Evolutionary conservation across 305 asterid species (phyloP), one percentile per base, ranked within the genome.

Genomic region (Fraxinus ornus): DNA sequence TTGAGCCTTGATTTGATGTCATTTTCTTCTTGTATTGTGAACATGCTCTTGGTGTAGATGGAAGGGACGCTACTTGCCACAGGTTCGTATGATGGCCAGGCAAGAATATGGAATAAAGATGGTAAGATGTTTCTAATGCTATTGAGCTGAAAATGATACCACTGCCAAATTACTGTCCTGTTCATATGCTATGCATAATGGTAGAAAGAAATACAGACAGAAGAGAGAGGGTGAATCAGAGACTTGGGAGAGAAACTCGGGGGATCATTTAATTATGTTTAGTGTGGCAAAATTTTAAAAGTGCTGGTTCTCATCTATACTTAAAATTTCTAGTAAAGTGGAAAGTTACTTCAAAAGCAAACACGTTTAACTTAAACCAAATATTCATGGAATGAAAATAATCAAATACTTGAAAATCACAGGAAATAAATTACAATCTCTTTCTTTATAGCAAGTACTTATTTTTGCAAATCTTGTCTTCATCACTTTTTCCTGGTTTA

Each of bases 41-140:
- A 17, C 75, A 52, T 77, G 83, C 70, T 80, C 80, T 78, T 77
- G 86, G 32, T 83, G 79, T 80, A 95, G 99, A 92, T 88, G 76
- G 99, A 95, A 30, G 99, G 99, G 39, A 84, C 97, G 28, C 91
- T 94, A 85, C 99, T 95, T 81, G 98, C 98, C 79, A 94, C 98
- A 9, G 99, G 98, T 86, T 95, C 98, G 82, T 95, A 93, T 85
- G 99, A 95, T 90, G 99, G 99, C 79, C 99, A 94, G 90, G 99
- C 99, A 76, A 92, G 99, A 87, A 92, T 95, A 84, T 95, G 98
- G 99, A 90, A 86, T 84, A 90, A 90, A 90, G 94, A 93, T 84
- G 99, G 99, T 95, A 88, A 89, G 88, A 35, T 74, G 77, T 86
- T 85, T 85, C 64, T 12, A 28, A 76, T 81, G 57, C 24, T 22